Evolutionary conservation across 1,139 yeast genomes (phyloP).

Genomic region (Hemisphaericaspora xylanilytica): DNA sequence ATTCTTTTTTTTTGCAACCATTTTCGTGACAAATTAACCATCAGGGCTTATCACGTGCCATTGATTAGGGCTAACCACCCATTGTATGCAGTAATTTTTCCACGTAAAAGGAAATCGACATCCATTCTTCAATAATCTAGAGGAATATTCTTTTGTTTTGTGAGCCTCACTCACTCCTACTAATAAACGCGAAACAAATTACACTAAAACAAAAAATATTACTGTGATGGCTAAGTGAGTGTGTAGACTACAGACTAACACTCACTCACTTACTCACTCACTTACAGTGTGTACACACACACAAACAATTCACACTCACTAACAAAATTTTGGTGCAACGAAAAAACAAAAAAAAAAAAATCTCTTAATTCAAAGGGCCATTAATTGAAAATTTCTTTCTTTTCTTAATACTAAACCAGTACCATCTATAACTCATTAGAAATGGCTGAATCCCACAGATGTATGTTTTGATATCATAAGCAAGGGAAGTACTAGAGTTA

Average conservation of each 20-base stretch:
- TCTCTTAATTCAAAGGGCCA: background rate
- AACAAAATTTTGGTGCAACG: background rate
- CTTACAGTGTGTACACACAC: too few species aligned
- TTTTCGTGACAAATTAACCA: background rate
- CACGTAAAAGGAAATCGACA: too few species aligned
- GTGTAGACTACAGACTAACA: background rate
- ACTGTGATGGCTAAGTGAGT: too few species aligned
- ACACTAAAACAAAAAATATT: too few species aligned
- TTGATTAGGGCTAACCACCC: background rate
- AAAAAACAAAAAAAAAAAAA: slow-evolving; percentile 3
- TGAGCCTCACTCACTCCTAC: background rate
- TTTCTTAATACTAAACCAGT: slow-evolving; percentile 1
- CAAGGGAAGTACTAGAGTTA: too few species aligned
- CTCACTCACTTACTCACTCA: background rate
- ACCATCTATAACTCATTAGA: slow-evolving; percentile 13
- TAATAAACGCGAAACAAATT: background rate
- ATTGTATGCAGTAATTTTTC: slow-evolving; percentile 1
- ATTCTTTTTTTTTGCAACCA: too few species aligned
- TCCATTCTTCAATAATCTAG: slow-evolving; percentile 2
- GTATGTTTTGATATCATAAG: too few species aligned
- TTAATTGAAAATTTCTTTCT: slow-evolving; percentile 5
- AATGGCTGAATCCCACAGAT: slow-evolving; percentile 98
- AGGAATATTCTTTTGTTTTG: background rate
- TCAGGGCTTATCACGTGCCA: slow-evolving; percentile 1
- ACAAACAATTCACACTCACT: too few species aligned